phyloP scores from a whole-genome alignment of 768 basidiomycete genomes.

The Tricholomella constricta region DNA sequence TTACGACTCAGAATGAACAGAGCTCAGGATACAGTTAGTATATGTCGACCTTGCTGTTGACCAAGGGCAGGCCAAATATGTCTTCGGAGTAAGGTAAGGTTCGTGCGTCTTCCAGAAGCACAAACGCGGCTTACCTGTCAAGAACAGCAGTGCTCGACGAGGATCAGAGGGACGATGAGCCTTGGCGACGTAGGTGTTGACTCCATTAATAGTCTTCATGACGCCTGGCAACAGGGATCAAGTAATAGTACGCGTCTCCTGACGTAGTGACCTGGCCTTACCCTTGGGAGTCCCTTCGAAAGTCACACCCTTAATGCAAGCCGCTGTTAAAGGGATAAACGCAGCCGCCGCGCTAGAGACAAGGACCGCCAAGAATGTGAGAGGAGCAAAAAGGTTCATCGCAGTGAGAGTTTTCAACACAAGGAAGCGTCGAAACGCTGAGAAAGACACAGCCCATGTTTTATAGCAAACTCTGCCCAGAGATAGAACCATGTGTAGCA shows the following conservation, averaged over 20 bases:
- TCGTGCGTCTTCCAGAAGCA: neutral
- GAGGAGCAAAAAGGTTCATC: slow-evolving; percentile 8
- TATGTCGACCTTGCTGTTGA: slow-evolving; percentile 16
- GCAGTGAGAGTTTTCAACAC: neutral
- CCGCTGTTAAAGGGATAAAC: slow-evolving; percentile 11
- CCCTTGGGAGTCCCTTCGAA: slow-evolving; percentile 17
- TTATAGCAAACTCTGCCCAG: neutral
- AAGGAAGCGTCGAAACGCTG: neutral
- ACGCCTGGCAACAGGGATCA: slow-evolving; percentile 2
- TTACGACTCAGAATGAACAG: neutral
- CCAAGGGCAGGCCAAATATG: slow-evolving; percentile 18
- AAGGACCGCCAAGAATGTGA: slow-evolving; percentile 1
- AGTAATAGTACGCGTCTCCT: neutral
- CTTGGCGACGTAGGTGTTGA: slow-evolving; percentile 14
- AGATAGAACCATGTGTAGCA: neutral
- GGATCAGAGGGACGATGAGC: slow-evolving; percentile 9
- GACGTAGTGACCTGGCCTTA: neutral
- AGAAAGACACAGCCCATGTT: neutral
- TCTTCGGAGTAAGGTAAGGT: slow-evolving; percentile 1
- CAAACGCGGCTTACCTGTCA: slow-evolving; percentile 10
- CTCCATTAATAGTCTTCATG: slow-evolving; percentile 16
- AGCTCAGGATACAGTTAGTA: neutral
- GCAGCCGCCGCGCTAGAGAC: slow-evolving; percentile 1
- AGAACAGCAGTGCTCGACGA: slow-evolving; percentile 12
- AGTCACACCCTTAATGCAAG: slow-evolving; percentile 19